Evolutionary conservation across 305 asterid genomes (phyloP).

Genomic region (Coffea humblotiana): DNA sequence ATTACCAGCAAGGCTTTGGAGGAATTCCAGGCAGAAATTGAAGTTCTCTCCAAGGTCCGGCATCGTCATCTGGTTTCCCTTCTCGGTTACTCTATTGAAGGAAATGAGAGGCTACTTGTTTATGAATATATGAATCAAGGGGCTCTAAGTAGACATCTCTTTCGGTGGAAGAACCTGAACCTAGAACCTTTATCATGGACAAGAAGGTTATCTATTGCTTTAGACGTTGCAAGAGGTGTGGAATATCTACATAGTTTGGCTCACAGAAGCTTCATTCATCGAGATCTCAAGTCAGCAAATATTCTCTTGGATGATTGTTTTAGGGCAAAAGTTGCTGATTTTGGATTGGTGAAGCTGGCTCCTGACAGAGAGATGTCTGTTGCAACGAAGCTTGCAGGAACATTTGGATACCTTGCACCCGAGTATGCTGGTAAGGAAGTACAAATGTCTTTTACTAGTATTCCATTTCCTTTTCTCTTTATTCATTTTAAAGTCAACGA

Average conservation of each 20-base stretch:
- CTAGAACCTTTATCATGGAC: conserved; percentile 73
- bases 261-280: conserved; percentile 74
- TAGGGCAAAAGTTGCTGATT: conserved; percentile 83
- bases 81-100: conserved; percentile 67
- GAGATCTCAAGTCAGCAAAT: conserved; percentile 79
- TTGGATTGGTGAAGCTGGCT: conserved; percentile 87
- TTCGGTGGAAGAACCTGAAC: conserved; percentile 60
- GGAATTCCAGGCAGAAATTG: conserved; percentile 80
- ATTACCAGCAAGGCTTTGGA: conserved; percentile 56
- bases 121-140: conserved; percentile 84
- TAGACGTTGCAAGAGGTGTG: conserved; percentile 82
- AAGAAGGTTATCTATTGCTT: conserved; percentile 61
- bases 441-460: background rate
- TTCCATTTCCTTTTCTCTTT: background rate
- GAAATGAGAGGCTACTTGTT: conserved; percentile 72
- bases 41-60: conserved; percentile 76
- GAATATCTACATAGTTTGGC: conserved; percentile 83
- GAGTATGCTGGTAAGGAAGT: conserved; percentile 74
- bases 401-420: conserved; percentile 90
- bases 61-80: conserved; percentile 88
- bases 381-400: conserved; percentile 80
- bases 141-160: conserved; percentile 78
- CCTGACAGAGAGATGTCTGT: conserved; percentile 67
- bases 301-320: conserved; percentile 69
- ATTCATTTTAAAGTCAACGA: background rate